Conservation (phyloP, 176 grass and related monocot species). For the Raddia distichophylla region DNA sequence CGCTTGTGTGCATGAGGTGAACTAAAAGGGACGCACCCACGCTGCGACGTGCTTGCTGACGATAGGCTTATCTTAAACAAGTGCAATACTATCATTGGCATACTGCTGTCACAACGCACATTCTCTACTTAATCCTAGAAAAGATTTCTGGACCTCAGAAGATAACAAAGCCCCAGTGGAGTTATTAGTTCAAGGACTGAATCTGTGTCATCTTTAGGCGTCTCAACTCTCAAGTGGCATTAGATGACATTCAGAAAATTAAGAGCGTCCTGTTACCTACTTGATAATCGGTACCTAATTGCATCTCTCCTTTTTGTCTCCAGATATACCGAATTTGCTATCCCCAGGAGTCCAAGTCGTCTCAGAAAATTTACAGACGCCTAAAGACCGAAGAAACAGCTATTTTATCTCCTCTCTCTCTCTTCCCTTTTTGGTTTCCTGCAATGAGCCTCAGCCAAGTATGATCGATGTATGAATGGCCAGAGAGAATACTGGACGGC, state of each 20-base stretch:
- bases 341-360: too few relatives aligned
- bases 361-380: background rate
- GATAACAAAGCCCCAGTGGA: too few relatives aligned
- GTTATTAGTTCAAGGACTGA: background rate
- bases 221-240: background rate
- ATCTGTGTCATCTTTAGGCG: background rate
- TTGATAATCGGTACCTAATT: conserved; percentile 27
- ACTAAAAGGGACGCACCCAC: background rate
- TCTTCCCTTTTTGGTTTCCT: too few relatives aligned
- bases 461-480: too few relatives aligned
- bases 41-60: conserved; percentile 7
- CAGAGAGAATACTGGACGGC: too few relatives aligned
- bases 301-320: background rate
- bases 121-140: too few relatives aligned
- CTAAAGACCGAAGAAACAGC: background rate
- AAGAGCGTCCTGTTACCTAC: conserved; percentile 31
- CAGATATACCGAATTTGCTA: conserved; percentile 19
- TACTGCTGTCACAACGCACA: background rate
- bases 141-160: too few relatives aligned
- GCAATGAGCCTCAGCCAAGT: too few relatives aligned
- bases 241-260: background rate
- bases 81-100: background rate
- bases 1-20: background rate
- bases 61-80: background rate
- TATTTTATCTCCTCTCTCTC: too few relatives aligned